phyloP scores from a whole-genome alignment of 768 basidiomycete genomes.

The Terana coerulea region DNA sequence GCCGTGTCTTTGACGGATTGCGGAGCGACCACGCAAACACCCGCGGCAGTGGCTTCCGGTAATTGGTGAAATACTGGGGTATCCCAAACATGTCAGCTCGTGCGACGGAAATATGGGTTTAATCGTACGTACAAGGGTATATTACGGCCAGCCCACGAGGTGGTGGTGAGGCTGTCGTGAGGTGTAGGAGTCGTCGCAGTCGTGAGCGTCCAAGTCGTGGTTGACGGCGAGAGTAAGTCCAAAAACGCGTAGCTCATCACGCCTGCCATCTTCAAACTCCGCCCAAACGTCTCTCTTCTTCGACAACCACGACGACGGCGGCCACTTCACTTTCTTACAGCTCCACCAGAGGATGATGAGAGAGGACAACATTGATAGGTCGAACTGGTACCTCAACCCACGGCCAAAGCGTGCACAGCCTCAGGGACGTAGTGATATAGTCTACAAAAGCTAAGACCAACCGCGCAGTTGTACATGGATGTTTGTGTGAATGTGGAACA shows the following conservation, averaged over 20 bases:
- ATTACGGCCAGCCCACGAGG: slow-evolving; percentile 10
- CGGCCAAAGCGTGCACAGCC: too few relatives aligned
- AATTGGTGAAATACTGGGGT: slow-evolving; percentile 13
- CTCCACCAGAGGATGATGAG: not conserved
- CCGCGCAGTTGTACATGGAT: too few relatives aligned
- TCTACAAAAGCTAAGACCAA: too few relatives aligned
- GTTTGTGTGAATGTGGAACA: too few relatives aligned
- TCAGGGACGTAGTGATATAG: too few relatives aligned
- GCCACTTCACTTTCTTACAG: not conserved
- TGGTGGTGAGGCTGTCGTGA: slow-evolving; percentile 10
- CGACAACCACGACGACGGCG: slow-evolving; percentile 9
- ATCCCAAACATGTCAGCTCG: slow-evolving; percentile 11
- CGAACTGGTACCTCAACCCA: not conserved
- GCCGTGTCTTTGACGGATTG: slow-evolving; percentile 11
- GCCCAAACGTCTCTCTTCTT: slow-evolving; percentile 8
- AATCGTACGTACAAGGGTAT: slow-evolving; percentile 2
- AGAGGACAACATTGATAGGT: not conserved
- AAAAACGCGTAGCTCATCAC: slow-evolving; percentile 10
- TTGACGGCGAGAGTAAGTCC: slow-evolving; percentile 12
- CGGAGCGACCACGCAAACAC: slow-evolving; percentile 15
- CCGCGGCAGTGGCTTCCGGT: slow-evolving; percentile 14
- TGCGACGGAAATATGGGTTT: not conserved
- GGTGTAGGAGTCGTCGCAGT: slow-evolving; percentile 3
- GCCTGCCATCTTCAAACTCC: slow-evolving; percentile 14
- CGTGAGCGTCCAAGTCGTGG: slow-evolving; percentile 10